phyloP scores from a whole-genome alignment of 176 grass and related monocot genomes.

The Saccharum spontaneum region DNA sequence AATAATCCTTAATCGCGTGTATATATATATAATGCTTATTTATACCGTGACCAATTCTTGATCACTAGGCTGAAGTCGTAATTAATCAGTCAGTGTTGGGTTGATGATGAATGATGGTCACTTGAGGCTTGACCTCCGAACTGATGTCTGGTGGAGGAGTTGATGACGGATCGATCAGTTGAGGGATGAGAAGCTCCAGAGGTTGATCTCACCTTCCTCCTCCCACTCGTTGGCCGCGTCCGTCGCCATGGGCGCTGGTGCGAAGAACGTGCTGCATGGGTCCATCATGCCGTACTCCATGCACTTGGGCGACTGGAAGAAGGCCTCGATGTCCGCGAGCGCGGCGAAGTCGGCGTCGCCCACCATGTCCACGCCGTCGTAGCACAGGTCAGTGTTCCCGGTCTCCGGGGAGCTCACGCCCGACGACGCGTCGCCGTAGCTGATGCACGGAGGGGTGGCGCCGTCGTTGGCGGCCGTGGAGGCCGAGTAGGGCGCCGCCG shows the following conservation, averaged over 20 bases:
- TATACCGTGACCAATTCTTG: conserved; percentile 39
- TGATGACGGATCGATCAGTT: conserved; percentile 32
- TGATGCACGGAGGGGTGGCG: conserved; percentile 8
- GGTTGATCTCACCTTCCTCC: conserved; percentile 76
- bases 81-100: conserved; percentile 38
- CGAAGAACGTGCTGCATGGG: conserved; percentile 61
- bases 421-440: conserved; percentile 24
- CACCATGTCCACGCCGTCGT: not conserved
- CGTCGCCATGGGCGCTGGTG: conserved; percentile 40
- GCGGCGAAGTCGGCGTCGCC: conserved; percentile 40
- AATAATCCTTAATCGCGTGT: conserved; percentile 38
- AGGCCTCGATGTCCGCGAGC: conserved; percentile 72
- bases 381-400: not conserved
- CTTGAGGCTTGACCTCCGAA: conserved; percentile 2
- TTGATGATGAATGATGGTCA: conserved; percentile 13
- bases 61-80: conserved; percentile 9
- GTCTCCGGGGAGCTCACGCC: conserved; percentile 44
- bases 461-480: not conserved
- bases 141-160: conserved; percentile 22
- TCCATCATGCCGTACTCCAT: conserved; percentile 78
- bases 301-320: conserved; percentile 95
- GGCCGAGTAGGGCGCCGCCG: not conserved
- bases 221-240: conserved; percentile 58
- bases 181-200: conserved; percentile 81
- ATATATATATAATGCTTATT: conserved; percentile 23